Percentiles rank a stretch among this genome's conserved stretches.
Evolutionary conservation across 129 eudicot species (phyloP).

Genomic region (Kitagawia praeruptora): DNA sequence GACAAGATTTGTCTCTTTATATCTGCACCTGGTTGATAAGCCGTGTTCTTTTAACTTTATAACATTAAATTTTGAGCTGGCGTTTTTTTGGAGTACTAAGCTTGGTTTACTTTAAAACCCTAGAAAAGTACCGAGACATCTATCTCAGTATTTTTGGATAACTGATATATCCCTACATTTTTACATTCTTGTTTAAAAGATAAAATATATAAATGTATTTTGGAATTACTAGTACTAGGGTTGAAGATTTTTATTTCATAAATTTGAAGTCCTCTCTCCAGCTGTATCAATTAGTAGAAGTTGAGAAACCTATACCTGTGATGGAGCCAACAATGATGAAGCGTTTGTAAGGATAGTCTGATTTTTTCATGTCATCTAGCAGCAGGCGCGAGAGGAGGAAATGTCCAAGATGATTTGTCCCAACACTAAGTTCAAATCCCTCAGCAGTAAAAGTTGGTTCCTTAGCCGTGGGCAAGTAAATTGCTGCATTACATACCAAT

Average conservation of each 20-base stretch:
- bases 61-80: background rate
- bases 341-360: conserved; percentile 66
- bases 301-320: conserved; percentile 49
- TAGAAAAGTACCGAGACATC: background rate
- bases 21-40: background rate
- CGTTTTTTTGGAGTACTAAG: background rate
- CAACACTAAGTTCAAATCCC: conserved; percentile 90
- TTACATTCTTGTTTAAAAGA: background rate
- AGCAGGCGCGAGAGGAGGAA: conserved; percentile 68
- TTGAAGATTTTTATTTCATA: background rate
- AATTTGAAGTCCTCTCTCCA: background rate
- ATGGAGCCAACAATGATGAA: conserved; percentile 91
- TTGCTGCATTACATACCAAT: conserved; percentile 86
- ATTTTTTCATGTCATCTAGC: conserved; percentile 63
- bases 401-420: conserved; percentile 93
- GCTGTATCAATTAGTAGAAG: background rate
- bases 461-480: conserved; percentile 85
- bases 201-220: too few relatives aligned
- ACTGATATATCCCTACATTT: background rate
- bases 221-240: background rate
- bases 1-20: background rate
- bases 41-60: too few relatives aligned
- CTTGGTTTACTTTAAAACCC: background rate
- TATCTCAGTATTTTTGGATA: background rate
- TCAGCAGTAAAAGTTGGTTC: conserved; percentile 86